A percentile compares a stretch with the other conserved stretches of the same genome.
Conservation (phyloP, 495 filamentous ascomycete genomes). For the Aspergillus bridgeri region DNA sequence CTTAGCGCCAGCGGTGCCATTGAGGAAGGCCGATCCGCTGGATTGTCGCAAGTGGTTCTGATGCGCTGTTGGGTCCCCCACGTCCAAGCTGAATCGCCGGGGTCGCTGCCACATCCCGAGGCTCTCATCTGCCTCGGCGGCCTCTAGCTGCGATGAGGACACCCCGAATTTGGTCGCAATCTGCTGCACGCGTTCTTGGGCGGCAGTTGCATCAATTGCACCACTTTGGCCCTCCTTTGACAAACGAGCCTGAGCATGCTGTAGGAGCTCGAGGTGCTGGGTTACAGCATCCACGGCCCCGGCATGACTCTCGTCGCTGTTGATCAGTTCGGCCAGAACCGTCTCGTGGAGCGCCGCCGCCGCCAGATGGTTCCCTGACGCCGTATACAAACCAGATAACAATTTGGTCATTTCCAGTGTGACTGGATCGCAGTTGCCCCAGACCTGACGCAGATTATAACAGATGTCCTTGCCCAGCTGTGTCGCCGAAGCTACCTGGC, state of each 20-base stretch:
- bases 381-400: conserved; percentile 52
- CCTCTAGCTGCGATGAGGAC: conserved; percentile 23
- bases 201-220: conserved; percentile 18
- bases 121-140: conserved; percentile 22
- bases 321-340: conserved; percentile 46
- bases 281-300: conserved; percentile 33
- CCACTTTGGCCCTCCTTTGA: conserved; percentile 21
- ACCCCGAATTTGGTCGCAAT: conserved; percentile 34
- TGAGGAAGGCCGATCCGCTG: conserved; percentile 32
- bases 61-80: conserved; percentile 34
- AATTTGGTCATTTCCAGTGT: conserved; percentile 55
- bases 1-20: conserved; percentile 28
- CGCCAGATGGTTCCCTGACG: conserved; percentile 46
- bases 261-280: conserved; percentile 52
- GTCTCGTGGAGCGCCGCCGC: conserved; percentile 54
- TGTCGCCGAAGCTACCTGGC: conserved; percentile 42
- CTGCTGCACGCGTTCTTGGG: conserved; percentile 28
- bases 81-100: conserved; percentile 39
- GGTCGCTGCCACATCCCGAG: conserved; percentile 40
- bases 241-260: conserved; percentile 36
- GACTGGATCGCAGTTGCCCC: conserved; percentile 51
- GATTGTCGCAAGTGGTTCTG: conserved; percentile 38
- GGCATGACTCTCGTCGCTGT: conserved; percentile 37
- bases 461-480: conserved; percentile 57
- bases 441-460: conserved; percentile 60